Percentiles rank a stretch among this genome's conserved stretches.
These are phyloP conservation scores for Hyparrhenia diplandra DNA, from an alignment of 176 grass and related monocot genomes.

Conservation along the genomic window DNA sequence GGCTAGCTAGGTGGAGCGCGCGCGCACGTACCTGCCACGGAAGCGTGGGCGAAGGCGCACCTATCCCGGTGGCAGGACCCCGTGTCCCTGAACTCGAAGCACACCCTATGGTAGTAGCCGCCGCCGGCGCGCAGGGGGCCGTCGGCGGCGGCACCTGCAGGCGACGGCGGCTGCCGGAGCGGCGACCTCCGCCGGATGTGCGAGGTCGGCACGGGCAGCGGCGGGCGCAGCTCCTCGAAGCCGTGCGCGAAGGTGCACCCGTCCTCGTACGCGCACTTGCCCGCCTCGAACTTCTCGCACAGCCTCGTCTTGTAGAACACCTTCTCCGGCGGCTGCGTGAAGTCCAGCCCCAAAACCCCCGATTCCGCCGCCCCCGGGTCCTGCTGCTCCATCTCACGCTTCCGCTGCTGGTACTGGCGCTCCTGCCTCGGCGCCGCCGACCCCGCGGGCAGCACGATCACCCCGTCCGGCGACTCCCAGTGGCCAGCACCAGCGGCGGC, in stretches of 20 bases:
- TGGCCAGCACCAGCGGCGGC: background rate
- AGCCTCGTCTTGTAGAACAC: constrained; percentile 52
- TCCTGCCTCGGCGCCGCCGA: background rate
- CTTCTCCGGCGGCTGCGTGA: constrained; percentile 13
- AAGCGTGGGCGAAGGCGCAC: constrained; percentile 37
- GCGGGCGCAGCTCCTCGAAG: constrained; percentile 36
- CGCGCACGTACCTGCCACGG: background rate
- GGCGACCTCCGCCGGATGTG: background rate
- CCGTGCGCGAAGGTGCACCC: constrained; percentile 64
- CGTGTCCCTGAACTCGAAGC: constrained; percentile 35
- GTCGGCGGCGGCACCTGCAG: background rate
- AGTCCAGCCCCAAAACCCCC: background rate
- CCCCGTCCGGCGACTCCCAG: constrained; percentile 22
- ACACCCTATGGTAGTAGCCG: constrained; percentile 19
- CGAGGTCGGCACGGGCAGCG: background rate
- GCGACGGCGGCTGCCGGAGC: too few species aligned
- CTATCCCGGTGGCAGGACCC: constrained; percentile 27
- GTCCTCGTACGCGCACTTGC: constrained; percentile 28
- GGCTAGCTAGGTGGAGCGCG: too few species aligned
- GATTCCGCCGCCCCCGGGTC: background rate
- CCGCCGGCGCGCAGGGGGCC: too few species aligned
- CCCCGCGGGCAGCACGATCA: constrained; percentile 37
- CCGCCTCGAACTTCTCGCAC: constrained; percentile 38
- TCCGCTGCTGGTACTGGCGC: background rate
- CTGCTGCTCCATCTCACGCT: background rate